Conservation (phyloP, 306 rosid genomes). For the Cyamopsis tetragonoloba region DNA sequence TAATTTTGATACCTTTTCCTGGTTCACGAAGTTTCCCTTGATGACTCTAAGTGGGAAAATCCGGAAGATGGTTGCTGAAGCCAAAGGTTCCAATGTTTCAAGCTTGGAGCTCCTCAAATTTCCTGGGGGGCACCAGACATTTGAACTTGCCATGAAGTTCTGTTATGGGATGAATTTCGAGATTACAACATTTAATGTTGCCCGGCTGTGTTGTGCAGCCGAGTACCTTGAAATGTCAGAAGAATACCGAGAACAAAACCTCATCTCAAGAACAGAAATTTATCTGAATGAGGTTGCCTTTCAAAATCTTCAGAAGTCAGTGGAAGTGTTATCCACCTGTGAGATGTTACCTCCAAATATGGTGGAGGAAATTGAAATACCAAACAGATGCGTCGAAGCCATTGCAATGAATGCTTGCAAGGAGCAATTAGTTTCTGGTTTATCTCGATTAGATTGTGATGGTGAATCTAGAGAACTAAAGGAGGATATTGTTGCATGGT, state of each 20-base stretch:
- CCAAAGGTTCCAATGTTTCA: slow-evolving; percentile 45
- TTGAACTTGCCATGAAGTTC: slow-evolving; percentile 83
- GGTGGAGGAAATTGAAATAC: slow-evolving; percentile 58
- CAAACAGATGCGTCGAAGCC: slow-evolving; percentile 70
- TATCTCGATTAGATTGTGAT: slow-evolving; percentile 51
- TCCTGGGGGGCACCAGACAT: slow-evolving; percentile 76
- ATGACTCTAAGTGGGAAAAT: slow-evolving; percentile 83
- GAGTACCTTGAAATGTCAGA: slow-evolving; percentile 82
- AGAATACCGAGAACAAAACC: slow-evolving; percentile 71
- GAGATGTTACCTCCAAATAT: slow-evolving; percentile 45
- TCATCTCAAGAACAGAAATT: slow-evolving; percentile 47
- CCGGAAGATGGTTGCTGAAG: slow-evolving; percentile 73
- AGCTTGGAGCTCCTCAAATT: slow-evolving; percentile 64
- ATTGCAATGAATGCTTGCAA: slow-evolving; percentile 79
- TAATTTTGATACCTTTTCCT: slow-evolving; percentile 13
- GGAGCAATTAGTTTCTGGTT: slow-evolving; percentile 66
- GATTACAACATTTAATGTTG: slow-evolving; percentile 68
- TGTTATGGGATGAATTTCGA: slow-evolving; percentile 87
- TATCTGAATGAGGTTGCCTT: slow-evolving; percentile 65
- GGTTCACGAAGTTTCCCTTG: slow-evolving; percentile 67
- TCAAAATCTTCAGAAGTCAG: slow-evolving; percentile 61
- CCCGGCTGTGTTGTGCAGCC: slow-evolving; percentile 66
- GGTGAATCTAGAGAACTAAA: slow-evolving; percentile 52
- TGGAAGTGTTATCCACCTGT: slow-evolving; percentile 66
- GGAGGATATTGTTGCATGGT: slow-evolving; percentile 58